These are phyloP conservation scores for Hyaloscypha variabilis DNA, from an alignment of 495 filamentous ascomycete genomes.

Conservation along the genomic window DNA sequence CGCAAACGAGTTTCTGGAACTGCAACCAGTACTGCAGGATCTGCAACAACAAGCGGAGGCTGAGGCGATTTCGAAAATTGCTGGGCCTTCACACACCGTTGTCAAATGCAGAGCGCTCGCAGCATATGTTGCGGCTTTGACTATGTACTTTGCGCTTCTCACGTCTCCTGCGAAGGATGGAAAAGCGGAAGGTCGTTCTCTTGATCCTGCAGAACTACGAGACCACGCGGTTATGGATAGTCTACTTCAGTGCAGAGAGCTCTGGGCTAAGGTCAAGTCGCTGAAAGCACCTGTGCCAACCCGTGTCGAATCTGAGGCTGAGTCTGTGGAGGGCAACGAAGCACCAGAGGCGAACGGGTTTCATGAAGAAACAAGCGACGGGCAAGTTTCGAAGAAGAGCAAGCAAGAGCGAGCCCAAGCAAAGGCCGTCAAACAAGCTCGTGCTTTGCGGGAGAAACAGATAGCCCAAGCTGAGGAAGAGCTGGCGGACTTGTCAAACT, in stretches of 20 bases:
- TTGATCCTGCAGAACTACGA: slow-evolving; percentile 69
- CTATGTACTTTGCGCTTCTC: slow-evolving; percentile 92
- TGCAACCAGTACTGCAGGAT: slow-evolving; percentile 66
- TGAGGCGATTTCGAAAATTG: slow-evolving; percentile 49
- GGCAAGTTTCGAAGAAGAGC: slow-evolving; percentile 10
- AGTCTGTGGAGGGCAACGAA: slow-evolving; percentile 10
- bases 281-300: slow-evolving; percentile 35
- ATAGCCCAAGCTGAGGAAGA: slow-evolving; percentile 24
- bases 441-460: slow-evolving; percentile 1
- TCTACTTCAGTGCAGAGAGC: slow-evolving; percentile 74
- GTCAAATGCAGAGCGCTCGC: slow-evolving; percentile 75
- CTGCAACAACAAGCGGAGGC: slow-evolving; percentile 51
- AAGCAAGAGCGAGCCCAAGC: slow-evolving; percentile 21
- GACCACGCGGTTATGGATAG: slow-evolving; percentile 89
- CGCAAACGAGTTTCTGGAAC: slow-evolving; percentile 72
- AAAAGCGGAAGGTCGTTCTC: slow-evolving; percentile 46
- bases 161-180: slow-evolving; percentile 66
- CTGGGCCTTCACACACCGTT: slow-evolving; percentile 50
- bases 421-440: slow-evolving; percentile 17
- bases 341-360: not conserved
- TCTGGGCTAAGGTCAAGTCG: slow-evolving; percentile 78
- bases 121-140: slow-evolving; percentile 81
- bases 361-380: not conserved
- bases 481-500: slow-evolving; percentile 44
- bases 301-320: not conserved